A percentile compares a stretch with the other conserved stretches of the same genome.
Conservation (phyloP, 352 stramenopile species). For the Phytopythium kandeliae region DNA sequence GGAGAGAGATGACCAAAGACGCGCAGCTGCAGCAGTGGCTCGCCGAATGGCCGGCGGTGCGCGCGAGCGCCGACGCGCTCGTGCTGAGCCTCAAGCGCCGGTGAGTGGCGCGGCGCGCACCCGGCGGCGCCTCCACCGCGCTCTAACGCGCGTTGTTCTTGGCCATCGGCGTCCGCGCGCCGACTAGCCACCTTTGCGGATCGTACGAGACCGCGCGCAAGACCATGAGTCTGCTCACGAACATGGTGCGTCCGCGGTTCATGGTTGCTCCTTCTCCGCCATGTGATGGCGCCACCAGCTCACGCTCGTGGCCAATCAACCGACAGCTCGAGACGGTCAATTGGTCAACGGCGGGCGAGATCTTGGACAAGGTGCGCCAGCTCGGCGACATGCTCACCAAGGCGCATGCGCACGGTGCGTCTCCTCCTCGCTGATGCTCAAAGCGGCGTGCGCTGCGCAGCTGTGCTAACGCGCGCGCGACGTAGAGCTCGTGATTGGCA, state of each 20-base stretch:
- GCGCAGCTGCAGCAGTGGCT: slow-evolving; percentile 67
- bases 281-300: neutral
- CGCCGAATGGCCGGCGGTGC: slow-evolving; percentile 69
- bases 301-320: neutral
- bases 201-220: slow-evolving; percentile 81
- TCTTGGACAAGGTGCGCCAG: slow-evolving; percentile 80
- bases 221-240: slow-evolving; percentile 64
- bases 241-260: slow-evolving; percentile 38
- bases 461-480: neutral
- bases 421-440: neutral
- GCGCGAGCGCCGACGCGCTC: slow-evolving; percentile 59
- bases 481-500: slow-evolving; percentile 82
- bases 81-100: slow-evolving; percentile 79
- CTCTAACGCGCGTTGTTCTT: slow-evolving; percentile 3
- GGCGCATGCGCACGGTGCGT: slow-evolving; percentile 56
- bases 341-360: slow-evolving; percentile 73
- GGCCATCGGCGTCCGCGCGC: neutral
- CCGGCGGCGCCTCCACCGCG: neutral
- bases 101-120: slow-evolving; percentile 13
- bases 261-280: neutral
- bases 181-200: slow-evolving; percentile 49
- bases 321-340: slow-evolving; percentile 71
- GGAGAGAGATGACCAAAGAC: slow-evolving; percentile 2
- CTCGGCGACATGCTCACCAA: slow-evolving; percentile 81
- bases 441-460: neutral